Evolutionary conservation across 208 protist genomes (phyloP).

Genomic region (Leishmania aethiopica): DNA sequence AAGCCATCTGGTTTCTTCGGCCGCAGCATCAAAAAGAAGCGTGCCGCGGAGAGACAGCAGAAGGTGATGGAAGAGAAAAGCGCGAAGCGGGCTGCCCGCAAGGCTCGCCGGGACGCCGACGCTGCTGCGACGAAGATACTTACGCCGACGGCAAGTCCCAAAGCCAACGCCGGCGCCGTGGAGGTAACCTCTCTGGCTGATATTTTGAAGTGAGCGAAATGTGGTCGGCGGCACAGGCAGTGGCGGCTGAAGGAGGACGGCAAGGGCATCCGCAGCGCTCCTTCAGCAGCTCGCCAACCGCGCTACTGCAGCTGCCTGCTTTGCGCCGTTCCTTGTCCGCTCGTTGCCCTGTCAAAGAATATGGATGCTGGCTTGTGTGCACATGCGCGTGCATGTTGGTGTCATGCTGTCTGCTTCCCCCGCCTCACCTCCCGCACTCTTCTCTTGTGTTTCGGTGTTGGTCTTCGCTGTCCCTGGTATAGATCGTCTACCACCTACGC

Average conservation of each 20-base stretch:
- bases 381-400: background rate
- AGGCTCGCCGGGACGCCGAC: constrained; percentile 52
- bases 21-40: constrained; percentile 74
- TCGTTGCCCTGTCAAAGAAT: background rate
- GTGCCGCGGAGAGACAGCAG: constrained; percentile 48
- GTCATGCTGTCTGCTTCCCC: background rate
- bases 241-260: background rate
- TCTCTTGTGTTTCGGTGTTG: background rate
- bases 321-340: background rate
- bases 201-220: constrained; percentile 42
- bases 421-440: background rate
- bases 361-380: background rate
- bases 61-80: constrained; percentile 58
- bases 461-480: background rate
- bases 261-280: background rate
- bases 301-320: background rate
- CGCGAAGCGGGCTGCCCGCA: constrained; percentile 46
- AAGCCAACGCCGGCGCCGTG: constrained; percentile 25
- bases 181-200: constrained; percentile 69
- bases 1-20: constrained; percentile 63
- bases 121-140: constrained; percentile 32
- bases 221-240: background rate
- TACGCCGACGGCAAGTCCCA: constrained; percentile 14
- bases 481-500: background rate
- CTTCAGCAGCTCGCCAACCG: background rate